Evolutionary conservation across 1,139 yeast species (phyloP).

Genomic region (Taphrina wiesneri): DNA sequence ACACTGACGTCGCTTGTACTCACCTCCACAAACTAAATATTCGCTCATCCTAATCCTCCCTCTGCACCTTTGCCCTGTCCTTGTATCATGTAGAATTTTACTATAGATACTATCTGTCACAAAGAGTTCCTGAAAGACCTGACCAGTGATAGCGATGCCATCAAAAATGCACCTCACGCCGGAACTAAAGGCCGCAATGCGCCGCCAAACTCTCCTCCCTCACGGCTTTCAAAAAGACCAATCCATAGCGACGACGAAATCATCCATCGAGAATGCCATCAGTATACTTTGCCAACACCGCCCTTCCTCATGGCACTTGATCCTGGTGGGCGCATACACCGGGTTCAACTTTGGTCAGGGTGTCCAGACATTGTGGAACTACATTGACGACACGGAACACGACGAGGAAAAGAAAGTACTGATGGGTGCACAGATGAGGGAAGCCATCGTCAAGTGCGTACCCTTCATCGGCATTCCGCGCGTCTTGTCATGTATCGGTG

Average conservation of each 20-base stretch:
- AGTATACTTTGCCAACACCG: background rate
- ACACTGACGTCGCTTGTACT: background rate
- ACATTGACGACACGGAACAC: background rate
- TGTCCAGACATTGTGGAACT: conserved; percentile 13
- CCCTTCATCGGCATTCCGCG: conserved; percentile 33
- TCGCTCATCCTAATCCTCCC: too few species aligned
- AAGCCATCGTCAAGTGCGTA: conserved; percentile 24
- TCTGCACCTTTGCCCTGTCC: background rate
- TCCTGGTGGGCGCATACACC: conserved; percentile 26
- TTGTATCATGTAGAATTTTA: too few species aligned
- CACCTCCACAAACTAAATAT: background rate
- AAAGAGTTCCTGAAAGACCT: too few species aligned
- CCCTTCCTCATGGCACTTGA: conserved; percentile 12
- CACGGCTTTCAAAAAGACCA: conserved; percentile 22
- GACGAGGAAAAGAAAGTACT: background rate
- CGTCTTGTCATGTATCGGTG: conserved; percentile 23
- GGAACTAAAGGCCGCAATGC: conserved; percentile 17
- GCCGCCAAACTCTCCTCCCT: conserved; percentile 8
- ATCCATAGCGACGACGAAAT: background rate
- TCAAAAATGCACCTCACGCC: conserved; percentile 11
- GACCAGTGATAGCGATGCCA: background rate
- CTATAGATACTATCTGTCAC: too few species aligned
- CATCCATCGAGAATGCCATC: conserved; percentile 12
- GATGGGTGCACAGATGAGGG: conserved; percentile 25
- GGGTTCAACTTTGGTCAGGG: conserved; percentile 25